Percentiles rank a stretch among this genome's conserved stretches.
Conservation (phyloP, 441 rosid genomes). For the Populus hybrid region DNA sequence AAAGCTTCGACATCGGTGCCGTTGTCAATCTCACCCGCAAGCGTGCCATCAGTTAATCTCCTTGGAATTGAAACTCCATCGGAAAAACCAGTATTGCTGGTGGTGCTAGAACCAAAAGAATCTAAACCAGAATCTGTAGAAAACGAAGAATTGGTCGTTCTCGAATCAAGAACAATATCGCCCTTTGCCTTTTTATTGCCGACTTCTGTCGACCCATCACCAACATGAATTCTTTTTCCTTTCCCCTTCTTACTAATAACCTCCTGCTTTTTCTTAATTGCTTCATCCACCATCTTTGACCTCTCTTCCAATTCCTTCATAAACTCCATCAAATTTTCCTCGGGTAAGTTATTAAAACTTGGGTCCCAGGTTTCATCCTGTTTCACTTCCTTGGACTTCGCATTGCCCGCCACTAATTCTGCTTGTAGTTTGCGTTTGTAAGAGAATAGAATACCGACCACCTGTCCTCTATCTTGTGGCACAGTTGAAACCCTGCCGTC, state of each 20-base stretch:
- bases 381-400: background rate
- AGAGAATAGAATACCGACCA: background rate
- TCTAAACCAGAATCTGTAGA: background rate
- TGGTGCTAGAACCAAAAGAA: too few relatives aligned
- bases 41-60: too few relatives aligned
- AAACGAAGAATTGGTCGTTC: too few relatives aligned
- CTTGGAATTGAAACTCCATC: too few relatives aligned
- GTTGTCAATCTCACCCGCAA: too few relatives aligned
- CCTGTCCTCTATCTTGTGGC: background rate
- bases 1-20: too few relatives aligned
- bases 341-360: background rate
- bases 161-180: background rate
- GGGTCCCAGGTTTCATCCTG: background rate
- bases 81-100: too few relatives aligned
- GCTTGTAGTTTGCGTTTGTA: background rate
- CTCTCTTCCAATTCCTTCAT: background rate
- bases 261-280: background rate
- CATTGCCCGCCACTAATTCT: background rate
- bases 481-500: background rate
- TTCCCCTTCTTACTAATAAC: background rate
- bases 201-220: background rate
- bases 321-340: background rate
- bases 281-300: constrained; percentile 1
- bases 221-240: background rate
- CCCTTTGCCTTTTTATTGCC: background rate